Evolutionary conservation across 1,284 basidiomycete genomes (phyloP), one percentile per base, ranked within the genome.

Genomic region (Veloboletus limbatus): DNA sequence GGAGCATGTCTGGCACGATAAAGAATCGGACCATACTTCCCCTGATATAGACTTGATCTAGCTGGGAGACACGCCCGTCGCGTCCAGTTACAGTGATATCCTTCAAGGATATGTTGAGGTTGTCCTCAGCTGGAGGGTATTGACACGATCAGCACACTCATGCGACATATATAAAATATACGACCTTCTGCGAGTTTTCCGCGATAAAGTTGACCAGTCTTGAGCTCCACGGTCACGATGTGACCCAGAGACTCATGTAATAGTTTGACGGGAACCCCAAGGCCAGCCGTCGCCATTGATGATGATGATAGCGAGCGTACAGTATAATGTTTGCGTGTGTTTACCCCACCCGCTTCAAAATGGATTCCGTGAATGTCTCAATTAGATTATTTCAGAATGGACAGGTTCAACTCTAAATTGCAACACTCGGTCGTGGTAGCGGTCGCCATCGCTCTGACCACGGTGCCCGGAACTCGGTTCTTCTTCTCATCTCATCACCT

Each of bases 1-100:
- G 92, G 57, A 99, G 77, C 88, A 99, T 97, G 70, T 99, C 97
- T 40, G 97, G 97, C 21, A 99, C 97, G 66, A 99, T 97, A 75
- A 98, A 96, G 78, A 98, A 98, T 59, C 94, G 82, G 62, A 96
- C 75, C 92, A 98, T 97, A 69, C 91, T 95, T 55, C 97, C 97
- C 57, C 97, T 81, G 60, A 99, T 99, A 72, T 99, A 99, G 33
- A 98, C 95, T 70, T 97, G 96, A 75, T 99, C 96, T 45, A 99
- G 78, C 69, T 99, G 97, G n/a, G 95, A 96, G 34, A 99, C 93
- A 62, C 97, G 91, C 38, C 97, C 97, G 76, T 99, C 97, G 48
- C 96, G 85, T 45, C 92, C 93, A 10, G 97, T 99, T 20, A 98
- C 97, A 18, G 96, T 98, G 63, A 99, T 97, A 54, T 98, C 93